phyloP scores from a whole-genome alignment of 2,329 filamentous ascomycete species.

The Colletotrichum gloeosporioides region DNA sequence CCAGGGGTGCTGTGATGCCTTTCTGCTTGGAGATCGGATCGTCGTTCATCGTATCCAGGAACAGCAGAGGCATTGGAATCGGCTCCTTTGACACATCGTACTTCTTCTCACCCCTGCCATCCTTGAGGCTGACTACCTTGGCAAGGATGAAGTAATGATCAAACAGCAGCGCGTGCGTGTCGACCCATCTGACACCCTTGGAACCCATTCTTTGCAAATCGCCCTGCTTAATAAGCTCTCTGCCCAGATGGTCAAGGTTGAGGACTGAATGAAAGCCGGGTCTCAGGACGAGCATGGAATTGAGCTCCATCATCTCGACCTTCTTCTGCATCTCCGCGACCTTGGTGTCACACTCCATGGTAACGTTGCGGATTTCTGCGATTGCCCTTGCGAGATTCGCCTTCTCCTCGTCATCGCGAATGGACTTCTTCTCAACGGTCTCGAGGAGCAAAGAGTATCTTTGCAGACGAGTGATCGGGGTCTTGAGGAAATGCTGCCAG shows the following conservation, averaged over 20 bases:
- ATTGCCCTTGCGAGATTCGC: constrained; percentile 82
- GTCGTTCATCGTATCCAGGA: constrained; percentile 91
- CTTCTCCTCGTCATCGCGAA: constrained; percentile 88
- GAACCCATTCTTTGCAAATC: constrained; percentile 89
- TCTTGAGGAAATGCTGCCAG: constrained; percentile 94
- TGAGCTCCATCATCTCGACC: constrained; percentile 85
- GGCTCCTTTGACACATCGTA: constrained; percentile 96
- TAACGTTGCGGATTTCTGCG: constrained; percentile 89
- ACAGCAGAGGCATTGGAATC: constrained; percentile 95
- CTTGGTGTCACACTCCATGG: constrained; percentile 87
- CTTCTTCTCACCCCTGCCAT: constrained; percentile 75
- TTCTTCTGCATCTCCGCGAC: constrained; percentile 93
- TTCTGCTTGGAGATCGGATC: constrained; percentile 87
- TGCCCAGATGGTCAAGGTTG: constrained; percentile 91
- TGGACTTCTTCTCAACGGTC: constrained; percentile 85
- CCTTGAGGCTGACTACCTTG: constrained; percentile 76
- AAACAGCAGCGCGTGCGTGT: constrained; percentile 91
- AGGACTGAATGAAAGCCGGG: constrained; percentile 89
- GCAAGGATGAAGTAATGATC: constrained; percentile 96
- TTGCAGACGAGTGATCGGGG: constrained; percentile 90
- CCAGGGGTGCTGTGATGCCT: constrained; percentile 69
- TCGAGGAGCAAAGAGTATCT: constrained; percentile 84
- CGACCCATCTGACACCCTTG: constrained; percentile 90
- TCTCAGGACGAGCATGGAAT: constrained; percentile 81
- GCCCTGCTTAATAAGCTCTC: constrained; percentile 86